These are phyloP conservation scores for Balamuthia mandrillaris DNA, from an alignment of 208 protist genomes.

Conservation along the genomic window DNA sequence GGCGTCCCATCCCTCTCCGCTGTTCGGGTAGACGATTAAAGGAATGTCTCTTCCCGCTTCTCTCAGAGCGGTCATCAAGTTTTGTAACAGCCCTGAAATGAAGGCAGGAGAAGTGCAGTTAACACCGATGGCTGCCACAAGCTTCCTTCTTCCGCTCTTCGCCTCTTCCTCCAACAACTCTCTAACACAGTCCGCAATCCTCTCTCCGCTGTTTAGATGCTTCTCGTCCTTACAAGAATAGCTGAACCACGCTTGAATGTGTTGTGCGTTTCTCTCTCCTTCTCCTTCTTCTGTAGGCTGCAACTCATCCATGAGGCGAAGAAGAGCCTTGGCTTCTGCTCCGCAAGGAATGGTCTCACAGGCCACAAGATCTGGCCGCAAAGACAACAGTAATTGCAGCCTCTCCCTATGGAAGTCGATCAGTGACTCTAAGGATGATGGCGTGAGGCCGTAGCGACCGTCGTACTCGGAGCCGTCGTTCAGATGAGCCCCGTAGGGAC, in stretches of 20 bases:
- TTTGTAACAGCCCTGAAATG: background rate
- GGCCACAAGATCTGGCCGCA: background rate
- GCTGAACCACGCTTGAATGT: background rate
- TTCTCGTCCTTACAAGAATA: background rate
- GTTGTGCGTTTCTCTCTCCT: too few relatives aligned
- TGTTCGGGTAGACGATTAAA: conserved; percentile 22
- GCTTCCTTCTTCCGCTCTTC: background rate
- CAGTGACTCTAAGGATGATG: background rate
- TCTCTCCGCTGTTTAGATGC: background rate
- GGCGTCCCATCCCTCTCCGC: conserved; percentile 12
- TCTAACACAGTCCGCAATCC: background rate
- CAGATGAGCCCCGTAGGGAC: conserved; percentile 2
- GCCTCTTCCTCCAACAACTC: background rate
- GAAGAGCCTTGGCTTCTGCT: background rate
- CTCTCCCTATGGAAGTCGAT: background rate
- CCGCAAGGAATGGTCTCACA: conserved; percentile 21
- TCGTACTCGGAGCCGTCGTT: background rate
- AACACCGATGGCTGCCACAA: background rate
- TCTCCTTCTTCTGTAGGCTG: too few relatives aligned
- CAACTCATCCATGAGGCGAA: too few relatives aligned
- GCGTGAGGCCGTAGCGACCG: background rate
- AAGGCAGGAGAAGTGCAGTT: background rate
- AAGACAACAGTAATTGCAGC: background rate
- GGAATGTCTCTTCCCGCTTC: background rate
- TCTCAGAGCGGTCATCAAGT: background rate